Conservation (phyloP, 2,329 filamentous ascomycete species). For the Chrysosporium queenslandicum region DNA sequence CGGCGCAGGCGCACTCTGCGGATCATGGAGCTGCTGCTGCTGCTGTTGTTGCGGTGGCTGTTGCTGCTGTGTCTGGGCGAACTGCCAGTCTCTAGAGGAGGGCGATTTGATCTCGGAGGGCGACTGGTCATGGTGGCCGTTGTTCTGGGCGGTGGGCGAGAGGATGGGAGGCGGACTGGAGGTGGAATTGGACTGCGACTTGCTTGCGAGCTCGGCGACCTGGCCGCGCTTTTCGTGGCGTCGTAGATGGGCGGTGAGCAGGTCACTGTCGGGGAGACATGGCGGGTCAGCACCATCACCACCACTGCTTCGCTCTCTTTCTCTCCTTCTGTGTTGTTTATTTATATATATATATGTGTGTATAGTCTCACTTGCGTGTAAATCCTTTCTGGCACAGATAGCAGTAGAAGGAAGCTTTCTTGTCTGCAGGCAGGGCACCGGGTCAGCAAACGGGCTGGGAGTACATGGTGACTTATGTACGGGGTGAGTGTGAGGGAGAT, state of each 20-base stretch:
- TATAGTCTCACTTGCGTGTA: conserved; percentile 18
- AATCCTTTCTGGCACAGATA: conserved; percentile 19
- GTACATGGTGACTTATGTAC: background rate
- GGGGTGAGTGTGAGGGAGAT: background rate
- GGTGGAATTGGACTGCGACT: conserved; percentile 8
- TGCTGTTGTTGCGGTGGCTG: background rate
- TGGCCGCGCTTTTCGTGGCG: conserved; percentile 19
- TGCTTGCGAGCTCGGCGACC: conserved; percentile 3
- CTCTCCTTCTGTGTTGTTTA: no score
- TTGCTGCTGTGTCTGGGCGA: background rate
- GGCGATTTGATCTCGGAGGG: conserved; percentile 7
- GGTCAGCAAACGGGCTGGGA: background rate
- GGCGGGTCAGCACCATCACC: background rate
- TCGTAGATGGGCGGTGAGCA: conserved; percentile 20
- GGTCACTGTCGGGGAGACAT: conserved; percentile 15
- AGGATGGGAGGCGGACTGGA: conserved; percentile 8
- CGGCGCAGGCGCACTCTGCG: background rate
- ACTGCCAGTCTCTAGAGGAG: conserved; percentile 9
- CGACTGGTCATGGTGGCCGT: conserved; percentile 2
- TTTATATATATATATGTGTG: no score
- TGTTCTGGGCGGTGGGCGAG: conserved; percentile 5
- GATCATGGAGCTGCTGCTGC: background rate
- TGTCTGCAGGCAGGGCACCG: conserved; percentile 12
- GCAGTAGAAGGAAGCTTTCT: conserved; percentile 19
- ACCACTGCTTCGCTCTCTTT: no score